Base-by-base conservation (phyloP, 352 stramenopile species). In the Hyaloperonospora brassicae region DNA sequence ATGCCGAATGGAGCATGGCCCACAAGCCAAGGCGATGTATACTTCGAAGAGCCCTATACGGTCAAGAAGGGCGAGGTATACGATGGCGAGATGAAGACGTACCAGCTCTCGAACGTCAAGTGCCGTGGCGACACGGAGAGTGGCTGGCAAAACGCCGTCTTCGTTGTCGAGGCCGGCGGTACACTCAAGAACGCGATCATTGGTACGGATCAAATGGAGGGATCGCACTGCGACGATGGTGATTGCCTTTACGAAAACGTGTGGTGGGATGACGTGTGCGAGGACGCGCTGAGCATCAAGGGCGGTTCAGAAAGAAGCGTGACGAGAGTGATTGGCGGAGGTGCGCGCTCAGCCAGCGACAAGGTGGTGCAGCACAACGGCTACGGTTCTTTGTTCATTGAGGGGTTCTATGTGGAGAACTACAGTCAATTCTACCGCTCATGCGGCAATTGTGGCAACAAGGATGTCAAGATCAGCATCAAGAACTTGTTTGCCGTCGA, bases 171-270 rank as follows among this genome's bases (percentile, higher is more conserved):
- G 35, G 17, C 70, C 0, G 63, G 61, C 12, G 72, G 61, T 2
- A 82, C 67, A 7, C 66, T 84, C 17, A 72, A 75, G 49, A 81
- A 84, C 49, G 73, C 55, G 12, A 84, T 84, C 61, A 79, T 84
- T 30, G 73, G 73, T 68, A 82, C 54, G 4, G 21, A 45, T 24
- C 40, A 45, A 45, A 45, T 45, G 40, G 40, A 45, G 17, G 40
- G 40, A 8, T 48, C 61, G 2, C 59, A 66, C 50, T 66, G 59
- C 23, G 59, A 66, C 24, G 14, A 46, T 7, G 47, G 52, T n/a
- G 47, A 60, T 42, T 67, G 60, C 41, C 62, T 39, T 5, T 54
- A 63, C 13, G 17, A 58, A 6, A 66, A 66, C 39, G 59, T 66
- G 10, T 66, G 52, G 59, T 66, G 59, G 59, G 53, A 66, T 7